Percentiles rank a stretch among this genome's conserved stretches.
Conservation (phyloP, 169 alveolate species). For the Plasmodium ovale region DNA sequence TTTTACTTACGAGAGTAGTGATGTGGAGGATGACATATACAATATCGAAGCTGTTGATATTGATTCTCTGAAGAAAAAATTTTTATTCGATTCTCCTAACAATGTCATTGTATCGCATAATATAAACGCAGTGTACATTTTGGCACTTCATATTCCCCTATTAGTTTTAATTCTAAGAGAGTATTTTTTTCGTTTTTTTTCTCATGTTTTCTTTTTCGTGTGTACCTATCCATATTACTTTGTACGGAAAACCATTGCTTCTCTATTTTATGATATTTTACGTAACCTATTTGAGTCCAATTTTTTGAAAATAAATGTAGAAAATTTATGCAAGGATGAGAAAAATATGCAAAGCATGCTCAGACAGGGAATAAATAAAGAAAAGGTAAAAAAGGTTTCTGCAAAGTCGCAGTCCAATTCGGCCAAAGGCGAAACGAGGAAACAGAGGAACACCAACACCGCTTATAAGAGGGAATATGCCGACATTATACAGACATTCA, state of each 20-base stretch:
- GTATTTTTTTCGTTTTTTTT: constrained; percentile 56
- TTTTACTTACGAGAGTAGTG: neutral
- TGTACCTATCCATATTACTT: constrained; percentile 73
- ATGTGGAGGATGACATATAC: constrained; percentile 37
- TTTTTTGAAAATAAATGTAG: constrained; percentile 14
- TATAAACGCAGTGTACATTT: constrained; percentile 69
- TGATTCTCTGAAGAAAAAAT: constrained; percentile 36
- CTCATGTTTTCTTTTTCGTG: constrained; percentile 72
- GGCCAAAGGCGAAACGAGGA: neutral
- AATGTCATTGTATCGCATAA: constrained; percentile 64
- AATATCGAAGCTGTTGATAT: constrained; percentile 31
- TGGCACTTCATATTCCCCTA: constrained; percentile 35
- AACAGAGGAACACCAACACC: neutral
- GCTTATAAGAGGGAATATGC: neutral
- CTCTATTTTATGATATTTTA: constrained; percentile 49
- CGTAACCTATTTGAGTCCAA: constrained; percentile 13
- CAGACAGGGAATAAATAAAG: neutral
- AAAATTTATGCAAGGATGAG: constrained; percentile 7
- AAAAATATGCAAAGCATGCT: constrained; percentile 6
- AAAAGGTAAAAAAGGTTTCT: neutral
- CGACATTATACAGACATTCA: neutral
- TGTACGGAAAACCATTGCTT: constrained; percentile 63
- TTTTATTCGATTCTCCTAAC: constrained; percentile 37
- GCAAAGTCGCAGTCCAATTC: neutral
- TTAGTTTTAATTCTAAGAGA: constrained; percentile 42